phyloP scores from a whole-genome alignment of 75 land plant species.

The Isoetes taiwanensis region DNA sequence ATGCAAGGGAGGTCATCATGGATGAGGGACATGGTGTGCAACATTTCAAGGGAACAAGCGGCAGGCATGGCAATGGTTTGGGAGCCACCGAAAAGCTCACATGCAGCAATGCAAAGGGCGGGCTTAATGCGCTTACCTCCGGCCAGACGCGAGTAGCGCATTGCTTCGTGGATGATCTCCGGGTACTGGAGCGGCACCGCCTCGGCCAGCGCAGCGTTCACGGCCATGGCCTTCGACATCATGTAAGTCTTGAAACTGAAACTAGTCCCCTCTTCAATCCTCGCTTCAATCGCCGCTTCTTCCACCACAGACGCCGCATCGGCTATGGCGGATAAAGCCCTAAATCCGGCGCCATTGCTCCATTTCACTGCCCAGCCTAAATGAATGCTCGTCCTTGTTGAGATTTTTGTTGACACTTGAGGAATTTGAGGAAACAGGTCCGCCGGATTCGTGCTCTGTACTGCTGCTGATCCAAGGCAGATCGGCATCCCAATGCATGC shows the following conservation, averaged over 20 bases:
- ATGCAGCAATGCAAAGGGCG: constrained; percentile 63
- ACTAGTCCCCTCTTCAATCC: too few relatives aligned
- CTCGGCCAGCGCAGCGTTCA: constrained; percentile 40
- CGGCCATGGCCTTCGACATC: constrained; percentile 28
- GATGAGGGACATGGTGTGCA: constrained; percentile 48
- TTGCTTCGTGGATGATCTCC: constrained; percentile 38
- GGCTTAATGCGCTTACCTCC: constrained; percentile 44
- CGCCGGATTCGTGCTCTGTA: too few relatives aligned
- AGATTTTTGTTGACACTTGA: too few relatives aligned
- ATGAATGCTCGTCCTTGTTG: too few relatives aligned
- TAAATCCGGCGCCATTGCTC: too few relatives aligned
- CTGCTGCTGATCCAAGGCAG: too few relatives aligned
- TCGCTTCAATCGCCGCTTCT: too few relatives aligned
- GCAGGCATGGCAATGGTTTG: constrained; percentile 43
- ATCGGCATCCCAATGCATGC: too few relatives aligned
- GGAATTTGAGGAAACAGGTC: too few relatives aligned
- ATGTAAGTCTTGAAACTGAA: constrained; percentile 49
- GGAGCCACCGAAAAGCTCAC: constrained; percentile 56
- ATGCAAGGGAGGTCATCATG: constrained; percentile 83
- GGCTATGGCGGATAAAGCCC: too few relatives aligned
- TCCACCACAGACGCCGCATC: too few relatives aligned
- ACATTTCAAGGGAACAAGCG: constrained; percentile 70
- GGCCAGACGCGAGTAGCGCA: constrained; percentile 55
- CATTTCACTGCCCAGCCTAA: too few relatives aligned
- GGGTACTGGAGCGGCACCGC: constrained; percentile 38